Percentiles rank a stretch among this genome's conserved stretches.
Conservation (phyloP, 345 rosid species). For the Cochlearia excelsa region DNA sequence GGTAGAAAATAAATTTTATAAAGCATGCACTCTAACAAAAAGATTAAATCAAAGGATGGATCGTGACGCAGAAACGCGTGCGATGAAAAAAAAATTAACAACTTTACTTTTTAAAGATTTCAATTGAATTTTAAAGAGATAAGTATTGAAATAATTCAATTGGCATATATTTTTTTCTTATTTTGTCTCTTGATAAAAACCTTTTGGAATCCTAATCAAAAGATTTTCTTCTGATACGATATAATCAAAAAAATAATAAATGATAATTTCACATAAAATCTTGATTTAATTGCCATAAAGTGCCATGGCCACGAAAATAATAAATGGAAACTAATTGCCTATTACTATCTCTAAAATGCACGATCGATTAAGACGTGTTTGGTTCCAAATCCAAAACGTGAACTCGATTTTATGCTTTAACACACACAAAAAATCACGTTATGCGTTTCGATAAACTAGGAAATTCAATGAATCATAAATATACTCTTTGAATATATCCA, state of each 20-base stretch:
- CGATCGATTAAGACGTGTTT: conserved; percentile 25
- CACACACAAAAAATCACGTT: conserved; percentile 15
- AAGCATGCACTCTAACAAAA: no score
- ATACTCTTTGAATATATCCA: conserved; percentile 24
- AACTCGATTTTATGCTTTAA: conserved; percentile 20
- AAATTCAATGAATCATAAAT: conserved; percentile 25
- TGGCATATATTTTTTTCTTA: background rate
- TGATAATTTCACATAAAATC: conserved; percentile 32
- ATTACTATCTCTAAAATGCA: conserved; percentile 23
- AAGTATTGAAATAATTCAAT: background rate
- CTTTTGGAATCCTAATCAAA: conserved; percentile 19
- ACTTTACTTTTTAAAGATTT: background rate
- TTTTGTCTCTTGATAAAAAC: conserved; percentile 2
- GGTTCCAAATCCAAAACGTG: conserved; percentile 26
- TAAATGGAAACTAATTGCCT: conserved; percentile 21
- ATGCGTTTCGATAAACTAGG: conserved; percentile 11
- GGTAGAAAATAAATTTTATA: no score
- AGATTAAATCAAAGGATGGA: background rate
- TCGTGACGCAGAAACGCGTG: background rate
- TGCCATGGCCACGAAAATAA: conserved; percentile 17
- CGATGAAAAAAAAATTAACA: background rate
- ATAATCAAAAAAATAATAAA: conserved; percentile 15
- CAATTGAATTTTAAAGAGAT: background rate
- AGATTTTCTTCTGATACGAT: conserved; percentile 18
- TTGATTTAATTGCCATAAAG: conserved; percentile 28